Evolutionary conservation across 768 basidiomycete species (phyloP).

Genomic region (Antrodiella citrinella): DNA sequence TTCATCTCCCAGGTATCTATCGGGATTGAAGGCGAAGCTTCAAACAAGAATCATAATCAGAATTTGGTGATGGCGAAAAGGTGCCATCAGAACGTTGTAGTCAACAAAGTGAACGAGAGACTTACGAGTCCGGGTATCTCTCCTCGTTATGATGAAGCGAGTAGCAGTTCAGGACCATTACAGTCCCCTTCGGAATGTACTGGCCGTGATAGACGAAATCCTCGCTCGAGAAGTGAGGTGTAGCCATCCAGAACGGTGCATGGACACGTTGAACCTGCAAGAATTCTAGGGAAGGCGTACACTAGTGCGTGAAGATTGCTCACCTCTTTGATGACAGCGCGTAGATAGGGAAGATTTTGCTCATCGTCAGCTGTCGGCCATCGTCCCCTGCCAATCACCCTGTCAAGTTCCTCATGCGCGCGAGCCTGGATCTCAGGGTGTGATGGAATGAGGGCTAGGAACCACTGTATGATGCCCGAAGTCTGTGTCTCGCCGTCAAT

Average conservation of each 20-base stretch:
- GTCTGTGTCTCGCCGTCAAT: conserved; percentile 17
- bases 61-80: conserved; percentile 1
- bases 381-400: conserved; percentile 15
- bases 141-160: conserved; percentile 21
- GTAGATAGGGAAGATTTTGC: conserved; percentile 18
- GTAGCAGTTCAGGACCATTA: conserved; percentile 21
- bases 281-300: background rate
- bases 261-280: conserved; percentile 14
- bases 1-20: conserved; percentile 34
- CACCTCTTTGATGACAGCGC: conserved; percentile 21
- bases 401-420: conserved; percentile 24
- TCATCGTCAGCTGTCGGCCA: conserved; percentile 19
- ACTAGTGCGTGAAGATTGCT: background rate
- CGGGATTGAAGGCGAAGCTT: conserved; percentile 29
- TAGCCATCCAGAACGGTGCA: conserved; percentile 22
- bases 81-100: too few species aligned
- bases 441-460: conserved; percentile 15
- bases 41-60: background rate
- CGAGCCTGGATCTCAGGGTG: conserved; percentile 19
- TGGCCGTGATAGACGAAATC: conserved; percentile 24
- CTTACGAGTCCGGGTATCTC: conserved; percentile 32
- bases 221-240: conserved; percentile 22
- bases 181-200: conserved; percentile 23
- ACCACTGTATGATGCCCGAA: conserved; percentile 27
- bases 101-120: conserved; percentile 13